These are phyloP conservation scores for Pseudogymnoascus verrucosus DNA, from an alignment of 2,329 filamentous ascomycete genomes.

Conservation along the genomic window DNA sequence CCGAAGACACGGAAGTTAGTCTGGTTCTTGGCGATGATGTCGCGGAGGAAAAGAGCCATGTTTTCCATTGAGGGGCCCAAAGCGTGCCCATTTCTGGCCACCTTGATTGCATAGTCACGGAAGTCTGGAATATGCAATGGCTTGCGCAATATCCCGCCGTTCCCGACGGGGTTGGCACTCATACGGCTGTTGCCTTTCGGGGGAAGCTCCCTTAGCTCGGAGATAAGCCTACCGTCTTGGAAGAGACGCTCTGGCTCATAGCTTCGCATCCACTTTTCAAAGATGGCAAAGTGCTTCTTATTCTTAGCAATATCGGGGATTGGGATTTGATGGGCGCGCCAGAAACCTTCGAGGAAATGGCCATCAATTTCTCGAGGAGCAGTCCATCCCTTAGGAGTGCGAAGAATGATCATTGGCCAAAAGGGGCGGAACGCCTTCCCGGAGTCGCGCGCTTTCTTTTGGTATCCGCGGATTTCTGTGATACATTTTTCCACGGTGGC, in stretches of 20 bases:
- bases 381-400: conserved; percentile 75
- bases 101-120: conserved; percentile 54
- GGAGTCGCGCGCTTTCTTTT: conserved; percentile 63
- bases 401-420: conserved; percentile 74
- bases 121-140: conserved; percentile 65
- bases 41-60: conserved; percentile 58
- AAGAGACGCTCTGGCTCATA: conserved; percentile 70
- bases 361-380: conserved; percentile 63
- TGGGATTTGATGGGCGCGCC: conserved; percentile 71
- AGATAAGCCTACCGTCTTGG: conserved; percentile 52
- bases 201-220: conserved; percentile 55
- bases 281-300: conserved; percentile 53
- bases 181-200: conserved; percentile 61
- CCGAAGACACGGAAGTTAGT: conserved; percentile 68
- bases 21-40: conserved; percentile 57
- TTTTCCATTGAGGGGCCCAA: conserved; percentile 59
- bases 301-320: conserved; percentile 63
- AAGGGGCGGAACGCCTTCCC: conserved; percentile 61
- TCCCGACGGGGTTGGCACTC: conserved; percentile 69
- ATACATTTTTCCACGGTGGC: conserved; percentile 67
- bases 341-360: conserved; percentile 68
- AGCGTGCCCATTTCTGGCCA: conserved; percentile 51
- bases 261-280: conserved; percentile 70
- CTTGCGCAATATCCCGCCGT: conserved; percentile 60
- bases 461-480: conserved; percentile 57